Conservation (phyloP, 805 yeast genomes). For the Scheffersomyces lignosus region DNA sequence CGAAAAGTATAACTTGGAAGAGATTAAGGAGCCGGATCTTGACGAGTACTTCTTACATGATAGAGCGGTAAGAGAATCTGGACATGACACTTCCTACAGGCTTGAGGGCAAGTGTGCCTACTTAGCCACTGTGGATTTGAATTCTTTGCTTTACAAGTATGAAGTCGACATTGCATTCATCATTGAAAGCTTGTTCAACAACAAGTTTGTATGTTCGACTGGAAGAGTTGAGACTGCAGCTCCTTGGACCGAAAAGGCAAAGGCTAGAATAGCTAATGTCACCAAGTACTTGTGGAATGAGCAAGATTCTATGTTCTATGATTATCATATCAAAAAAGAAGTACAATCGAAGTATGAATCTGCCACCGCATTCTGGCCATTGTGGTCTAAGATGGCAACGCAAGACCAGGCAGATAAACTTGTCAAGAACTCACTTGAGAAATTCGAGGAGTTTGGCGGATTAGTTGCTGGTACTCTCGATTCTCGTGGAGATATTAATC, state of each 20-base stretch:
- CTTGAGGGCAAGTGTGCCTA: slow-evolving; percentile 88
- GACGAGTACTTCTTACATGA: slow-evolving; percentile 91
- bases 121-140: slow-evolving; percentile 87
- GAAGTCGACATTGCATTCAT: slow-evolving; percentile 78
- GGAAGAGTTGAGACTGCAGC: slow-evolving; percentile 44
- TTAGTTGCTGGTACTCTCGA: slow-evolving; percentile 77
- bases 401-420: slow-evolving; percentile 66
- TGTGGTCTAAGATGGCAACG: slow-evolving; percentile 77
- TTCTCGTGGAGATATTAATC: slow-evolving; percentile 69
- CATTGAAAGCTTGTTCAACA: slow-evolving; percentile 56
- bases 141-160: slow-evolving; percentile 83
- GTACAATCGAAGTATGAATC: slow-evolving; percentile 69
- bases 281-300: slow-evolving; percentile 84
- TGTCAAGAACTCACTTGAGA: slow-evolving; percentile 56
- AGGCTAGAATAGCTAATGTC: slow-evolving; percentile 51
- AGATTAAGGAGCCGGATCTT: slow-evolving; percentile 71
- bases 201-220: slow-evolving; percentile 32
- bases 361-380: slow-evolving; percentile 89
- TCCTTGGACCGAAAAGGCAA: slow-evolving; percentile 65
- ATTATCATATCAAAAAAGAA: slow-evolving; percentile 66
- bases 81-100: slow-evolving; percentile 92
- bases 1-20: slow-evolving; percentile 62
- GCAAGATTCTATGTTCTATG: slow-evolving; percentile 73
- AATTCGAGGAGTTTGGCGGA: slow-evolving; percentile 87
- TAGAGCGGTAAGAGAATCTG: slow-evolving; percentile 92